phyloP scores from a whole-genome alignment of 305 asterid genomes.

The Rubia peregrina region DNA sequence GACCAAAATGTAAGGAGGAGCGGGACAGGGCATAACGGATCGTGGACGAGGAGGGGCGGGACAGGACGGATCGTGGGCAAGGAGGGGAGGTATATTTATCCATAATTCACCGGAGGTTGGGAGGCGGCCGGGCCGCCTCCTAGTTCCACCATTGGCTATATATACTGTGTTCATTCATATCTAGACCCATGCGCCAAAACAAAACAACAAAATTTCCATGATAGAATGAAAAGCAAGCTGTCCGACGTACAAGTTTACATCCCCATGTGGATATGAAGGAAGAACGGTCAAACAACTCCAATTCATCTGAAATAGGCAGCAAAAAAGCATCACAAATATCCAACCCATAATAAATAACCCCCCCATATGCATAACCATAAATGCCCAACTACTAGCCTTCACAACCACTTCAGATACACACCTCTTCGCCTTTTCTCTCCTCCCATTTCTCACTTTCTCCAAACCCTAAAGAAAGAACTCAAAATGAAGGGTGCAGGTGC shows the following conservation, averaged over 20 bases:
- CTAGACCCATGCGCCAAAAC: neutral
- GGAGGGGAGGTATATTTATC: no score
- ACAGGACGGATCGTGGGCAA: no score
- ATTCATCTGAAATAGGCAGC: neutral
- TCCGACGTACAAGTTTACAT: neutral
- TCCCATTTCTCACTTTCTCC: neutral
- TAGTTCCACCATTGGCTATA: no score
- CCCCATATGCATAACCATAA: constrained; percentile 2
- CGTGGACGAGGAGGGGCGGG: no score
- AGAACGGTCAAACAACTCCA: neutral
- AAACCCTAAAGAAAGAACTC: neutral
- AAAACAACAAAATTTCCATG: neutral
- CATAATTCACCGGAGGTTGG: no score
- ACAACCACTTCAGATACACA: neutral
- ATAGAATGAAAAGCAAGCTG: neutral
- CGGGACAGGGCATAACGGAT: no score
- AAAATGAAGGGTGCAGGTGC: constrained; percentile 1
- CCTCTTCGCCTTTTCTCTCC: neutral
- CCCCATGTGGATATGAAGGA: neutral
- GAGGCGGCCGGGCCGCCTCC: no score
- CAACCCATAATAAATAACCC: neutral
- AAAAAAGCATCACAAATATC: neutral
- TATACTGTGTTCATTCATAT: no score
- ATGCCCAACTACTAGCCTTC: constrained; percentile 16
- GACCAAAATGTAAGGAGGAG: no score